Evolutionary conservation across 2,329 filamentous ascomycete genomes (phyloP).

Genomic region (Basipetospora chlamydospora): DNA sequence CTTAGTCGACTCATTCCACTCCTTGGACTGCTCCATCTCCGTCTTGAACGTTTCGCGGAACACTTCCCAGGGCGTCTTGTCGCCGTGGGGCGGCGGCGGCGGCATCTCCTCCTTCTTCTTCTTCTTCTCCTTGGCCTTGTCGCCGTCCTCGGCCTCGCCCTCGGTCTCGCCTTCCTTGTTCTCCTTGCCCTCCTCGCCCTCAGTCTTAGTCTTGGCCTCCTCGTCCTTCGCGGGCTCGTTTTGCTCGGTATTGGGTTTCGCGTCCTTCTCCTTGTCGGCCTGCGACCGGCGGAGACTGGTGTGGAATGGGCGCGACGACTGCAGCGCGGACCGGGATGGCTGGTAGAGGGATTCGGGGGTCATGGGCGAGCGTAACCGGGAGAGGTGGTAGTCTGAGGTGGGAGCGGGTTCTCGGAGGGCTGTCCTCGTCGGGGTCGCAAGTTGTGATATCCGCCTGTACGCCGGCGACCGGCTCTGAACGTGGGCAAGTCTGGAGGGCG

Average conservation of each 20-base stretch:
- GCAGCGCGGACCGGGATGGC: slow-evolving; percentile 18
- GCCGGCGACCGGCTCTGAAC: slow-evolving; percentile 30
- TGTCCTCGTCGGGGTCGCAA: slow-evolving; percentile 13
- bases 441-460: slow-evolving; percentile 30
- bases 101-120: slow-evolving; percentile 55
- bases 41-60: slow-evolving; percentile 91
- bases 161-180: slow-evolving; percentile 31
- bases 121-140: slow-evolving; percentile 37
- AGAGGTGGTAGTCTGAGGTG: slow-evolving; percentile 8
- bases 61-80: slow-evolving; percentile 97
- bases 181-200: slow-evolving; percentile 24
- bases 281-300: slow-evolving; percentile 14
- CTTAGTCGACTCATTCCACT: slow-evolving; percentile 99
- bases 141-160: slow-evolving; percentile 24
- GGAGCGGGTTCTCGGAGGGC: not conserved
- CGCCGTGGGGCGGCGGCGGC: slow-evolving; percentile 88
- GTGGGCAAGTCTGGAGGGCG: slow-evolving; percentile 12
- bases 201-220: slow-evolving; percentile 13
- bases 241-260: slow-evolving; percentile 17
- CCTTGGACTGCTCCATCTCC: slow-evolving; percentile 93
- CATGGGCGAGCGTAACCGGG: slow-evolving; percentile 31
- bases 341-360: slow-evolving; percentile 23
- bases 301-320: slow-evolving; percentile 25
- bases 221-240: slow-evolving; percentile 15
- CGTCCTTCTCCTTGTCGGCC: slow-evolving; percentile 18